Conservation (phyloP, 129 eudicot species). For the Apium graveolens region DNA sequence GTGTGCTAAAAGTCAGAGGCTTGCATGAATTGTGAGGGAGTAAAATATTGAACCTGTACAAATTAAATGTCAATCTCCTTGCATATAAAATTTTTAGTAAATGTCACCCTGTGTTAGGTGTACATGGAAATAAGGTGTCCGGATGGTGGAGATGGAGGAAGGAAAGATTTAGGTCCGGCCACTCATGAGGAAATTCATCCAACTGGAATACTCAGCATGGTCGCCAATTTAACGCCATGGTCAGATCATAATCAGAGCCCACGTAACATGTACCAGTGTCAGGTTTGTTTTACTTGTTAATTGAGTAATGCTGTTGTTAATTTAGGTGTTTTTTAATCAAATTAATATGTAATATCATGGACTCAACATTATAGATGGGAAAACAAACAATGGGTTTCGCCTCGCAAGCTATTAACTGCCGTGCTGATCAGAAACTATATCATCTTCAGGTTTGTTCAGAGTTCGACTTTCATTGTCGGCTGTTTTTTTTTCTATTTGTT, state of each 20-base stretch:
- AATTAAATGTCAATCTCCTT: background rate
- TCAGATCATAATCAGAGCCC: slow-evolving; percentile 99
- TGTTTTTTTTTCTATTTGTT: background rate
- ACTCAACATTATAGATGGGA: slow-evolving; percentile 58
- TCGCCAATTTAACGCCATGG: slow-evolving; percentile 96
- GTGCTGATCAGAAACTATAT: slow-evolving; percentile 93
- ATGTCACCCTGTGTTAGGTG: slow-evolving; percentile 33
- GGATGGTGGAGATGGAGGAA: slow-evolving; percentile 91
- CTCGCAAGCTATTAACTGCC: slow-evolving; percentile 65
- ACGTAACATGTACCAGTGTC: slow-evolving; percentile 98
- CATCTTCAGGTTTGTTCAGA: slow-evolving; percentile 74
- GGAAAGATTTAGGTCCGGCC: slow-evolving; percentile 54
- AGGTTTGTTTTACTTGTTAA: slow-evolving; percentile 38
- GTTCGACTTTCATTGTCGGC: background rate
- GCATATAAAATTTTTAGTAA: background rate
- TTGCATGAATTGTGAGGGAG: background rate
- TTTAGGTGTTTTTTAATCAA: background rate
- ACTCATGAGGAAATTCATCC: slow-evolving; percentile 98
- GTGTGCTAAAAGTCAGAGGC: background rate
- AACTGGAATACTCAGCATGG: slow-evolving; percentile 89
- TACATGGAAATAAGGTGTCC: slow-evolving; percentile 94
- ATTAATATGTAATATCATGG: background rate
- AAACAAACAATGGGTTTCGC: slow-evolving; percentile 98
- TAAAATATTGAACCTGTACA: background rate
- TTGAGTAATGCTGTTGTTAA: background rate